Evolutionary conservation across 345 rosid species (phyloP).

Genomic region (Cardamine chenopodiifolia): DNA sequence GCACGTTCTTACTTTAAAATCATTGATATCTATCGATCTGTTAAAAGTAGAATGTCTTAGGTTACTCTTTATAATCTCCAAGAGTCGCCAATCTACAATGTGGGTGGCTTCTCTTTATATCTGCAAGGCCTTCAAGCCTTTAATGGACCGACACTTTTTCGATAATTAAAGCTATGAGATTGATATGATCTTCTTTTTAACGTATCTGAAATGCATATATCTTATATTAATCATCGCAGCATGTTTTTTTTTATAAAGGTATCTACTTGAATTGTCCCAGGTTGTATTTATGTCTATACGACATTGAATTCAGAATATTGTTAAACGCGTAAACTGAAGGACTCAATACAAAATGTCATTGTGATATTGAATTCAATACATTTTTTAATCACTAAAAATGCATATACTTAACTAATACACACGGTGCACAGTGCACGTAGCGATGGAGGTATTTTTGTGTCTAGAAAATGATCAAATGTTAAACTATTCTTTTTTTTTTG

Average conservation of each 20-base stretch:
- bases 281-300: neutral
- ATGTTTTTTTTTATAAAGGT: neutral
- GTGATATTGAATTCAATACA: neutral
- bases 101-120: constrained; percentile 46
- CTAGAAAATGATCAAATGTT: constrained; percentile 16
- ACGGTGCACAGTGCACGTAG: constrained; percentile 14
- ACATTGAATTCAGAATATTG: neutral
- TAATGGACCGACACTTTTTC: constrained; percentile 42
- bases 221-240: constrained; percentile 10
- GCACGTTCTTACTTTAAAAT: constrained; percentile 31
- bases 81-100: constrained; percentile 42
- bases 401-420: constrained; percentile 1
- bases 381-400: neutral
- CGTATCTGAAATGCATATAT: constrained; percentile 25
- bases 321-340: neutral
- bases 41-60: constrained; percentile 37
- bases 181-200: constrained; percentile 40
- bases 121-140: constrained; percentile 36
- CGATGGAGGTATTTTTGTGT: constrained; percentile 5
- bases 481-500: no score
- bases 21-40: constrained; percentile 21
- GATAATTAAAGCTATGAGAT: constrained; percentile 40
- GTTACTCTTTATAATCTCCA: constrained; percentile 44
- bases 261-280: neutral
- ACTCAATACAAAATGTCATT: neutral